Base-by-base conservation (phyloP, 2,329 filamentous ascomycete species). In the Drechmeria coniospora region DNA sequence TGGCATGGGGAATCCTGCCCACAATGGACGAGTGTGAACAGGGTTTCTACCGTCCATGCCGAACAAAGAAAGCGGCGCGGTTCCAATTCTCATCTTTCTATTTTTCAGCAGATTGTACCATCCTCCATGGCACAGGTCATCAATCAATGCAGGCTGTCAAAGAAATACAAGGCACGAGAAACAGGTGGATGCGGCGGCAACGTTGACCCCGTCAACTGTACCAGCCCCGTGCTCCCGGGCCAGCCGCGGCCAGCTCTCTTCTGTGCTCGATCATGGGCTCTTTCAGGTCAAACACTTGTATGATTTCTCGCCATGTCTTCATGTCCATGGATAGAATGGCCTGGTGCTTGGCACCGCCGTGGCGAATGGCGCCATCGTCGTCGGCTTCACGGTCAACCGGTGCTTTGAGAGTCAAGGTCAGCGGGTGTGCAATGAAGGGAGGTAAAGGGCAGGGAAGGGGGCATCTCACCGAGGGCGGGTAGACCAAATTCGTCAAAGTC, bases 241-340 rank as follows among this genome's bases (percentile, higher is more conserved):
- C 63, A 16, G 57, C 49, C 17, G 50, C 51, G 6, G 51, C 51
- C 31, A 68, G 57, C 36, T 82, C 74, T 35, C 68, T 57, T 11
- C 90, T 70, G 49, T 93, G 79, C n/a, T 75, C 68, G 36, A 98
- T 95, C 52, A 94, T 76, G 2, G 80, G 64, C 37, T 82, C 63
- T n/a, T 58, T 66, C 38, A 95, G 82, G 15, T 77, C 59, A 43
- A 86, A 92, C 0, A 70, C 71, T 8, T 79, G 52, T 26, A 92
- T 76, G 24, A 94, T 63, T 13, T 80, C 68, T 39, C 71, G 60
- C 87, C 87, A 98, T 0, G 70, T 80, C 2, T 70, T 64, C 60
- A 84, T 90, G 41, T 95, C 84, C 35, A 98, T 69, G 9, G 79
- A 77, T 47, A 95, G 71, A 14, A 98, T 77, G 9, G 86, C 81